Base-by-base conservation (phyloP, 345 rosid genomes). In the Eucalyptus fibrosa region DNA sequence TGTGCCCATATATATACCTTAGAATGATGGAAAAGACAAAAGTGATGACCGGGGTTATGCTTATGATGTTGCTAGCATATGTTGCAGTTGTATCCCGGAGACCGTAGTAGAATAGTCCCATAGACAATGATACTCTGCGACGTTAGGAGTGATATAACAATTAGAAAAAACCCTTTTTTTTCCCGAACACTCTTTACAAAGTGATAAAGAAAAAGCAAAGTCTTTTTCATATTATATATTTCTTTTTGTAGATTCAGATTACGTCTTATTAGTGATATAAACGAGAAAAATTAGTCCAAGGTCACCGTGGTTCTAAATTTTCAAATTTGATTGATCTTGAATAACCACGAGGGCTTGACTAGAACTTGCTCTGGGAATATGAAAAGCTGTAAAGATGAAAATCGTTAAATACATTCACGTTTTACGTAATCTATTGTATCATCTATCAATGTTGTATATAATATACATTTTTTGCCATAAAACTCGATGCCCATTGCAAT, bases 61-160 rank as follows among this genome's bases (percentile, higher is more conserved):
- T 93, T 83, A 94, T 90, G 88, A 93, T 92, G 90, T 91, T 92
- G 89, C 87, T 87, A 37, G 94, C 92, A 89, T 93, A 93, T 3
- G 94, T 92, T 50, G 95, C 94, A 11, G 94, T 89, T 6, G 96
- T 94, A 83, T 92, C 93, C 86, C 89, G 87, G 30, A 94, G 92
- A 45, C 95, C 94, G 49, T 93, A 93, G 40, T 92, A 94, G 56
- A 90, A 94, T 10, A 94, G 88, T 50, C 93, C 92, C 94, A 94
- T 90, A 1, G 94, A 92, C 87, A 59, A 42, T n/a, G 94, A 89
- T 89, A 94, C 92, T 86, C 95, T 93, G 92, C 40, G 3, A 67
- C 80, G 3, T 32, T 8, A 32, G 80, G 21, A 67, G 40, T 18
- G 40, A 17, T 32, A 65, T 32, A 16, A n/a, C 37, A 65, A 15